phyloP scores from a whole-genome alignment of 768 basidiomycete genomes.

The Paxillus ammoniavirescens region DNA sequence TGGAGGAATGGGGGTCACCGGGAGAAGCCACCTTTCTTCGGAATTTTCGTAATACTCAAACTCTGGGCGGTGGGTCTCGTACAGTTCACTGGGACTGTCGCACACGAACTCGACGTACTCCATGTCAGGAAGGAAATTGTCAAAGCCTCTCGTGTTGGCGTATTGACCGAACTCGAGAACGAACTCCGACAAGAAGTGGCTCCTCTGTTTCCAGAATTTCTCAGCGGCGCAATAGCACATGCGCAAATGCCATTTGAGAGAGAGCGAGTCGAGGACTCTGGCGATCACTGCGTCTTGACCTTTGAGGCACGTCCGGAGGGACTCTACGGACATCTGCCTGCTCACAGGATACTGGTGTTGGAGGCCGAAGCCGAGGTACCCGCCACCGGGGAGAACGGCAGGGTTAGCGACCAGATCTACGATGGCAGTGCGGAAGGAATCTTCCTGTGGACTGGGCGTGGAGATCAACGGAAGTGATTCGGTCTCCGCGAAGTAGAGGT shows the following conservation, averaged over 20 bases:
- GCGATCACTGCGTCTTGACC: constrained; percentile 29
- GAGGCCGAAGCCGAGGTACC: constrained; percentile 37
- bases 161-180: no score
- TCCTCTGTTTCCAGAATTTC: no score
- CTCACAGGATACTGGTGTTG: constrained; percentile 32
- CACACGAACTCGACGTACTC: neutral
- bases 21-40: neutral
- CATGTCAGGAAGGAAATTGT: no score
- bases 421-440: neutral
- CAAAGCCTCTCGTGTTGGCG: no score
- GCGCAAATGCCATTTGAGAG: constrained; percentile 17
- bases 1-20: neutral
- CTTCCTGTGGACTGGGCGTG: neutral
- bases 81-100: neutral
- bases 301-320: constrained; percentile 25
- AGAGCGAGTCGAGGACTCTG: constrained; percentile 16
- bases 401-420: constrained; percentile 20
- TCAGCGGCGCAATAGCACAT: constrained; percentile 13
- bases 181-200: no score
- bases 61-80: no score
- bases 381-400: constrained; percentile 27
- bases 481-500: constrained; percentile 19
- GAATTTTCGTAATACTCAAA: neutral
- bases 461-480: neutral
- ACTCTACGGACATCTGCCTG: constrained; percentile 8